Conservation (phyloP, 2,329 filamentous ascomycete genomes). For the Pseudopithomyces maydicus region DNA sequence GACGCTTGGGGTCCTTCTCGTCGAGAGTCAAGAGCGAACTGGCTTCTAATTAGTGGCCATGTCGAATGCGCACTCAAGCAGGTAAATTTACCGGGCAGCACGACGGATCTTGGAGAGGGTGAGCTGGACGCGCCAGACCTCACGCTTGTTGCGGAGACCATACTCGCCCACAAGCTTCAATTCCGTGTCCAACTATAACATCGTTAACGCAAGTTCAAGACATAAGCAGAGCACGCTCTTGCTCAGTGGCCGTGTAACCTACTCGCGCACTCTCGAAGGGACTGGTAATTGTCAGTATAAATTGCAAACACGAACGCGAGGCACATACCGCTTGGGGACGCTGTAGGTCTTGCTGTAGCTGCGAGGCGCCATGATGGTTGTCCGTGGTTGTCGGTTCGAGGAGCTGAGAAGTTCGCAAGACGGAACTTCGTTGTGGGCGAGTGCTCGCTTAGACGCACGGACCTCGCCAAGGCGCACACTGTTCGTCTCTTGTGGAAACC, state of each 20-base stretch:
- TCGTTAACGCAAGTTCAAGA: constrained; percentile 77
- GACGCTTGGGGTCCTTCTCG: constrained; percentile 99
- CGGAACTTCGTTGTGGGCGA: background rate
- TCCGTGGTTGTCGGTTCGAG: constrained; percentile 27
- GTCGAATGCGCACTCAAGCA: background rate
- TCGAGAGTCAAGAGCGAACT: constrained; percentile 99
- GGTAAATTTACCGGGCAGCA: constrained; percentile 87
- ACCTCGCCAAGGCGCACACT: background rate
- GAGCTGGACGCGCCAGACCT: constrained; percentile 99
- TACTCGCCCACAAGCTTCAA: constrained; percentile 99
- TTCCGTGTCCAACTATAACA: constrained; percentile 84
- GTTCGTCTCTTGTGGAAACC: too few species aligned
- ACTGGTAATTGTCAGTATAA: background rate
- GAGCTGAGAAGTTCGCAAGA: constrained; percentile 18
- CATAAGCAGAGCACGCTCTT: constrained; percentile 97
- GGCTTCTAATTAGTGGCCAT: constrained; percentile 26
- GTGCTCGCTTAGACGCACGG: background rate
- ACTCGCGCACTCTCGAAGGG: constrained; percentile 59
- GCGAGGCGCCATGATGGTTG: constrained; percentile 56
- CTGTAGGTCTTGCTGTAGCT: constrained; percentile 99
- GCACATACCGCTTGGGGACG: constrained; percentile 70
- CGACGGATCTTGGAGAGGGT: constrained; percentile 99
- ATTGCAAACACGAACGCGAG: background rate
- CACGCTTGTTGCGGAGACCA: constrained; percentile 99
- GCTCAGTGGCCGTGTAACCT: constrained; percentile 87